phyloP scores from a whole-genome alignment of 495 filamentous ascomycete genomes.

The Lasiosphaeris hirsuta region DNA sequence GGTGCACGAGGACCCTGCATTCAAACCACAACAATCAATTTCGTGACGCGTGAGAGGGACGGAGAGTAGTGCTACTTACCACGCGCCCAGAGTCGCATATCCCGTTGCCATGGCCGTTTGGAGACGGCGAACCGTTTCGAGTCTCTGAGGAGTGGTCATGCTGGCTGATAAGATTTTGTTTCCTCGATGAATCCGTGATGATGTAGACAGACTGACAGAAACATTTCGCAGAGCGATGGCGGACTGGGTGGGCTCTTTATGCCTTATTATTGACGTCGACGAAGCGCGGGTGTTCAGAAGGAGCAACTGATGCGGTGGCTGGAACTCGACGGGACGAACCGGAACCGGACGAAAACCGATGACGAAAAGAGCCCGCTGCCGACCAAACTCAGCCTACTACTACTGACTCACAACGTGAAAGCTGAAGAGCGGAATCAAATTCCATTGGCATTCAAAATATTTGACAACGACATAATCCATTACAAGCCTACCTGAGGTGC shows the following conservation, averaged over 20 bases:
- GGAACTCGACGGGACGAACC: constrained; percentile 4
- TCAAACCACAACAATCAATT: not conserved
- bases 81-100: constrained; percentile 22
- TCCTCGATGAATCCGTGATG: not conserved
- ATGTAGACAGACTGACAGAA: not conserved
- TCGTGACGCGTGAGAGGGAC: no score
- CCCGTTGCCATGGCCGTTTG: constrained; percentile 22
- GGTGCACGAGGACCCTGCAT: constrained; percentile 26
- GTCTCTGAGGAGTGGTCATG: constrained; percentile 21
- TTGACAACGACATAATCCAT: no score
- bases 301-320: not conserved
- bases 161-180: not conserved
- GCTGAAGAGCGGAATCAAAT: not conserved
- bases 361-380: not conserved
- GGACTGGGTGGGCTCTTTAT: not conserved
- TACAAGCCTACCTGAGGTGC: no score
- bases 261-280: not conserved
- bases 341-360: not conserved
- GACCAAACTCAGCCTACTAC: not conserved
- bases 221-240: not conserved
- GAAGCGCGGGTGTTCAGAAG: not conserved
- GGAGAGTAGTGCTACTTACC: constrained; percentile 6
- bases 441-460: no score
- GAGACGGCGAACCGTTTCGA: constrained; percentile 24
- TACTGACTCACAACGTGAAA: not conserved